Evolutionary conservation across 257 asterid genomes (phyloP), one percentile per base, ranked within the genome.

Genomic region (Nicotiana sylvestris): DNA sequence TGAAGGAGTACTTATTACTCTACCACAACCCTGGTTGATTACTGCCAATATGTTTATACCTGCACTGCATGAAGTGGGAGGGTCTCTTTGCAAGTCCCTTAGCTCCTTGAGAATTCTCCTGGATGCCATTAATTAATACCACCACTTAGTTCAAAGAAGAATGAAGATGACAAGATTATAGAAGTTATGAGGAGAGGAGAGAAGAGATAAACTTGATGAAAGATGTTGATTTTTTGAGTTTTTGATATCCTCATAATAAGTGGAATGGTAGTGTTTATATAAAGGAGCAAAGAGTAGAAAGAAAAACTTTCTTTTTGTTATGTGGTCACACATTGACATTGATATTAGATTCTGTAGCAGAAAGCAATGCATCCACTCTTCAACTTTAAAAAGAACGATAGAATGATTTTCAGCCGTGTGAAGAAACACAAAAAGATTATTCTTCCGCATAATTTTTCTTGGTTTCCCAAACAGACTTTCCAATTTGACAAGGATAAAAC

Each of bases 51-150:
- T 46, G 6, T 3, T 35, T 12, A 15, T 85, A 94, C 97, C 98
- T 89, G 98, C 98, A 85, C 97, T 91, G 87, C 97, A 94, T 76
- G 97, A 94, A 81, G 97, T 94, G 1, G 98, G 98, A 87, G 98
- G 97, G 82, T 94, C 98, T 89, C 93, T 89, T 76, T 94, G 98
- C 92, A 94, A 83, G 79, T 94, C 98, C 82, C 90, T 91, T 18
- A 94, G 92, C 89, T 94, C 98, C 90, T 92, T 94, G 78, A 91
- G 90, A 33, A 94, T 94, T 85, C 97, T 91, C 84, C 97, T 91
- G 2, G 97, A 92, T 3, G 98, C 97, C 98, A 94, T 94, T 79
- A 37, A n/a, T 69, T 32, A 43, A 29, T 57, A 76, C 39, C 61
- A 29, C n/a, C 2, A 39, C 77, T 32, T 9, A 15, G 10, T 21